Conservation (phyloP, 768 basidiomycete genomes). For the Chlorophyllum brunneum region DNA sequence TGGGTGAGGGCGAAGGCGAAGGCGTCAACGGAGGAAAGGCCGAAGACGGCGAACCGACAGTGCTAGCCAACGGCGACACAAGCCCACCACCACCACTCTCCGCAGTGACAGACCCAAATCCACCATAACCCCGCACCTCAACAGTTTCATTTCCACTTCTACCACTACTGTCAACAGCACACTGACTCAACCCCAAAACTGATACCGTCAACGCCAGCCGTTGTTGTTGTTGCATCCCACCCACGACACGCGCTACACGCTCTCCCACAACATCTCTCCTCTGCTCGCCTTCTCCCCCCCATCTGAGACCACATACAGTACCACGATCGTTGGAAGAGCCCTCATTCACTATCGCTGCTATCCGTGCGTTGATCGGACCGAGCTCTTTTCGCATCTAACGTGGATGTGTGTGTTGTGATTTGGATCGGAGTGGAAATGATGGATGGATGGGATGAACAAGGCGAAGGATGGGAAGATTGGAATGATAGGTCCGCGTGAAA, state of each 20-base stretch:
- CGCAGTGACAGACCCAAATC: not conserved
- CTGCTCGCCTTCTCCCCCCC: not conserved
- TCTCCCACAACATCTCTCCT: constrained; percentile 2
- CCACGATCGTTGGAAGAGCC: not conserved
- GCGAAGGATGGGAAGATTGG: not conserved
- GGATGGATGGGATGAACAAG: not conserved
- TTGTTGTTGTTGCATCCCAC: constrained; percentile 3
- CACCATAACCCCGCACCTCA: not conserved
- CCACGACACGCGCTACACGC: constrained; percentile 5
- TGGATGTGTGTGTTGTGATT: not conserved
- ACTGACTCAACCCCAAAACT: not conserved
- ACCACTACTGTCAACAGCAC: constrained; percentile 6
- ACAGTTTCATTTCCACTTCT: constrained; percentile 1
- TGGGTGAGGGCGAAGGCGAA: not conserved
- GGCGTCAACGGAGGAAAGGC: constrained; percentile 1
- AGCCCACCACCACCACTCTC: not conserved
- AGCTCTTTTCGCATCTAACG: constrained; percentile 6
- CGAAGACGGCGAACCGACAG: not conserved
- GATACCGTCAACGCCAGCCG: constrained; percentile 2
- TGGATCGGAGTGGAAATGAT: not conserved
- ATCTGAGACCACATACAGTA: not conserved
- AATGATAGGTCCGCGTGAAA: not conserved
- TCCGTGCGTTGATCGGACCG: constrained; percentile 8
- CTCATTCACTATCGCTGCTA: constrained; percentile 6
- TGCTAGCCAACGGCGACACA: not conserved